Conservation (phyloP, 1,139 yeast genomes). For the Scheffersomyces quercinus region DNA sequence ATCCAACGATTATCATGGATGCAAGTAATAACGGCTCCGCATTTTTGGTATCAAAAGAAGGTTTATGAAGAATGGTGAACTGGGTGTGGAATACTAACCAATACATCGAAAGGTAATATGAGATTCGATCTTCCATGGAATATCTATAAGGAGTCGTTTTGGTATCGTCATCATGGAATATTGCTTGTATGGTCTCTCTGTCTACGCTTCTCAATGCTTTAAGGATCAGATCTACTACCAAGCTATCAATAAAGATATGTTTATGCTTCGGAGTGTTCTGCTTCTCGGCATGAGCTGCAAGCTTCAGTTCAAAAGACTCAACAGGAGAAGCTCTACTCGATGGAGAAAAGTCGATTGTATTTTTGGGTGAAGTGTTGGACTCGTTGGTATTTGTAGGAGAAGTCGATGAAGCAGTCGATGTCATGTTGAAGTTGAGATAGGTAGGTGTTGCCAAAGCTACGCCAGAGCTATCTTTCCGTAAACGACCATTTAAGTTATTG, state of each 20-base stretch:
- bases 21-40: slow-evolving; percentile 56
- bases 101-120: slow-evolving; percentile 35
- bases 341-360: slow-evolving; percentile 18
- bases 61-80: slow-evolving; percentile 60
- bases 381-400: slow-evolving; percentile 42
- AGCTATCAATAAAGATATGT: slow-evolving; percentile 31
- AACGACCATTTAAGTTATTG: not conserved
- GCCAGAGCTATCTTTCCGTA: not conserved
- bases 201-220: slow-evolving; percentile 19
- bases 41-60: slow-evolving; percentile 57
- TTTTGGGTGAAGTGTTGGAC: slow-evolving; percentile 27
- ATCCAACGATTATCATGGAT: slow-evolving; percentile 59
- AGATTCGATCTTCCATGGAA: slow-evolving; percentile 28
- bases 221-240: slow-evolving; percentile 18
- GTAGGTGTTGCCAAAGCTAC: not conserved
- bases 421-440: slow-evolving; percentile 11
- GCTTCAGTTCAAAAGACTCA: slow-evolving; percentile 10
- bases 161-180: slow-evolving; percentile 19
- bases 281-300: slow-evolving; percentile 18
- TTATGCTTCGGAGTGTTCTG: slow-evolving; percentile 26
- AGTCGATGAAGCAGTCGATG: slow-evolving; percentile 27
- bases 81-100: slow-evolving; percentile 67
- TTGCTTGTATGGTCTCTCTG: slow-evolving; percentile 19
- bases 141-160: slow-evolving; percentile 3
- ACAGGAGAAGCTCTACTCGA: slow-evolving; percentile 11